Conservation (phyloP, 495 filamentous ascomycete species). For the Neurospora sp. region DNA sequence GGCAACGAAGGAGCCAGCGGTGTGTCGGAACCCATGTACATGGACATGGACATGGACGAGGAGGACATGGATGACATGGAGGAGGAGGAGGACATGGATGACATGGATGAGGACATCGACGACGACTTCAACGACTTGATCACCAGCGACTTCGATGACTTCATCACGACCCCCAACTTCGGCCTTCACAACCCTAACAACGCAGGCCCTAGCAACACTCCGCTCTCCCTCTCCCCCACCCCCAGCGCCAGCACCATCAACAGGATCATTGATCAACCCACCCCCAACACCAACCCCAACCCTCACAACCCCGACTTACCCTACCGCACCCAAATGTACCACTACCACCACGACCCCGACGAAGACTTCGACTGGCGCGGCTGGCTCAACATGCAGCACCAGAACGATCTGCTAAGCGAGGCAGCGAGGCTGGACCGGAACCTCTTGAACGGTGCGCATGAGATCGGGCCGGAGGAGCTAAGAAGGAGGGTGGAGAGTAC, state of each 20-base stretch:
- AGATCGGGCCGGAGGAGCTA: not conserved
- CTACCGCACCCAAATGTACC: not conserved
- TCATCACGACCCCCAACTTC: not conserved
- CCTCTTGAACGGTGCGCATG: not conserved
- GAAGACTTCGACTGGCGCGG: not conserved
- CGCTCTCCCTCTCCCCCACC: not conserved
- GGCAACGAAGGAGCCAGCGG: not conserved
- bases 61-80: not conserved
- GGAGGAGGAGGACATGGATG: not conserved
- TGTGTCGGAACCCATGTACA: not conserved
- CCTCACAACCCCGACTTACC: not conserved
- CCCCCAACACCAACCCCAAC: not conserved
- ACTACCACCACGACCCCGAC: not conserved
- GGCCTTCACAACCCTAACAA: not conserved
- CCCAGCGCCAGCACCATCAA: not conserved
- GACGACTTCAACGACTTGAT: not conserved
- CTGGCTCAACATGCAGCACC: not conserved
- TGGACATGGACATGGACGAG: not conserved
- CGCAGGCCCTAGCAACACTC: not conserved
- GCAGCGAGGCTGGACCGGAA: not conserved
- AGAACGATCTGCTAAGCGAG: not conserved
- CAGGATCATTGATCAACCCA: not conserved
- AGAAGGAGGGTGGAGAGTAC: not conserved
- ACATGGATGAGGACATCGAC: not conserved
- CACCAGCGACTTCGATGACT: not conserved